Evolutionary conservation across 768 basidiomycete genomes (phyloP).

Genomic region (Boletellus emodensis): DNA sequence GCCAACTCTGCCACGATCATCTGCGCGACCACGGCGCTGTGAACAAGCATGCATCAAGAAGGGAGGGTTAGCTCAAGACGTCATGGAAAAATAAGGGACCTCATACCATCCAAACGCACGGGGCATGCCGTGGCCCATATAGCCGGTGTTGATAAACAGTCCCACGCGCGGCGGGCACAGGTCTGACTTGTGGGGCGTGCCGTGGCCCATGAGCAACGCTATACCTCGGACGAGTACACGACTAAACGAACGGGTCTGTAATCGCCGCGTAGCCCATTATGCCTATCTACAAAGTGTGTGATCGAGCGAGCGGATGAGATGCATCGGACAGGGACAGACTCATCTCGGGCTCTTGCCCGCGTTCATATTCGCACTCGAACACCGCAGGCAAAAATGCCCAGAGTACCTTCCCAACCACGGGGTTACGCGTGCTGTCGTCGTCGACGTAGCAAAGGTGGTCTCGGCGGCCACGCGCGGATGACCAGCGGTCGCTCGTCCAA

Average conservation of each 20-base stretch:
- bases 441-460: conserved; percentile 42
- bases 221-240: not conserved
- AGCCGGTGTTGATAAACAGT: conserved; percentile 64
- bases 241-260: conserved; percentile 59
- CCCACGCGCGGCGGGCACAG: conserved; percentile 33
- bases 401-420: conserved; percentile 44
- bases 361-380: conserved; percentile 53
- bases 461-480: too few species aligned
- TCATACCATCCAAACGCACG: conserved; percentile 60
- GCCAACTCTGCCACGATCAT: conserved; percentile 53
- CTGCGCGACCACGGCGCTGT: conserved; percentile 53
- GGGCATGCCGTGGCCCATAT: conserved; percentile 78
- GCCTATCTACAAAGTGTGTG: conserved; percentile 52
- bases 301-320: too few species aligned
- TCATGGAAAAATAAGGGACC: not conserved
- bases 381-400: conserved; percentile 56
- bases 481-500: conserved; percentile 47
- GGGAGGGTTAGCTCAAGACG: not conserved
- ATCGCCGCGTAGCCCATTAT: conserved; percentile 73
- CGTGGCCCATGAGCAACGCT: too few species aligned
- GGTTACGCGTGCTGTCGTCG: conserved; percentile 57
- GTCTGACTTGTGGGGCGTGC: conserved; percentile 52
- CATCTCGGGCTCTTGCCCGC: conserved; percentile 55
- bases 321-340: conserved; percentile 41
- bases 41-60: not conserved